Evolutionary conservation across 495 filamentous ascomycete genomes (phyloP).

Genomic region (Durotheca rogersii): DNA sequence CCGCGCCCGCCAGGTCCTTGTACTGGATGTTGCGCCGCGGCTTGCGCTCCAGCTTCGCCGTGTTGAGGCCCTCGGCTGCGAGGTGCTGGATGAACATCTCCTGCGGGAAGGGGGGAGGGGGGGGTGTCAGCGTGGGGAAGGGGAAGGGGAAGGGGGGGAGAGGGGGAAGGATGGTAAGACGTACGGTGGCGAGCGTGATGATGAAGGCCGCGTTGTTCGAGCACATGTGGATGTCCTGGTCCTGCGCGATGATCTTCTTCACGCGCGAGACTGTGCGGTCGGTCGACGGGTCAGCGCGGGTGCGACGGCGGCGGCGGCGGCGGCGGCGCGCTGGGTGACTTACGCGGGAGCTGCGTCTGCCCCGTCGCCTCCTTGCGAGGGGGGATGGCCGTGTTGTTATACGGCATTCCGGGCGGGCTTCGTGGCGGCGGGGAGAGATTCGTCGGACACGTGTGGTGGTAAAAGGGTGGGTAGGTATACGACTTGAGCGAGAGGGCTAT

Average conservation of each 20-base stretch:
- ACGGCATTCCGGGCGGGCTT: conserved; percentile 62
- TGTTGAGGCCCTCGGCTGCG: conserved; percentile 78
- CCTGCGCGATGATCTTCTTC: conserved; percentile 87
- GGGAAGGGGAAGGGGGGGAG: neutral
- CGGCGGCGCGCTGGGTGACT: conserved; percentile 35
- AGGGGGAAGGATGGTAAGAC: conserved; percentile 26
- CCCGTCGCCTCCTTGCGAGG: conserved; percentile 82
- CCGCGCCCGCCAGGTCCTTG: conserved; percentile 87
- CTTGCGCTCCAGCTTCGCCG: conserved; percentile 86
- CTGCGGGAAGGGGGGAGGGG: conserved; percentile 40
- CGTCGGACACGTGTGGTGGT: too few relatives aligned
- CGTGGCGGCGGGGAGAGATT: neutral
- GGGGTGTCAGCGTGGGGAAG: neutral
- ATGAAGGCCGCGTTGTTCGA: conserved; percentile 95
- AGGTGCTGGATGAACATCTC: conserved; percentile 97
- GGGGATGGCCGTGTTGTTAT: conserved; percentile 82
- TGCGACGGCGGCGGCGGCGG: neutral
- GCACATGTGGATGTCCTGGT: conserved; percentile 79
- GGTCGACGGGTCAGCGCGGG: neutral
- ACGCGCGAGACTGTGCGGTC: conserved; percentile 74
- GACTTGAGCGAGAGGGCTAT: too few relatives aligned
- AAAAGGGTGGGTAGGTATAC: too few relatives aligned
- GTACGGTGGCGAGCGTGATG: conserved; percentile 84
- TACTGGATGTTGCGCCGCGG: conserved; percentile 94
- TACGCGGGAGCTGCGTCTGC: conserved; percentile 80